Conservation (phyloP, 345 rosid species). For the Gossypium anomalum region DNA sequence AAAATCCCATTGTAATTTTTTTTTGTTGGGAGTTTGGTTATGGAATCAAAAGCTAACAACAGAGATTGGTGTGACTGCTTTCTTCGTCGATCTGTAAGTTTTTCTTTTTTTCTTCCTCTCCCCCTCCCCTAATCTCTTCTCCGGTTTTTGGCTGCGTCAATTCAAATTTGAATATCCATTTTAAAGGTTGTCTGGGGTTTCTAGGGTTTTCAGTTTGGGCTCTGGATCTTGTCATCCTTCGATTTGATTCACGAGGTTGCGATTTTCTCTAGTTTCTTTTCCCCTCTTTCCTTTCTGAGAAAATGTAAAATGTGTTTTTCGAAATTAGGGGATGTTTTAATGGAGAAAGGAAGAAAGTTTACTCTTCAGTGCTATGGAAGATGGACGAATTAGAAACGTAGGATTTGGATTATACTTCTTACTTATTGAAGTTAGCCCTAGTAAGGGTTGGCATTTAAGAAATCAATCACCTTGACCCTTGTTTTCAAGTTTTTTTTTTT, state of each 20-base stretch:
- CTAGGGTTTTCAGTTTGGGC: slow-evolving; percentile 10
- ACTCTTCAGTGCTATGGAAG: not conserved
- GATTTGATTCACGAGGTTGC: slow-evolving; percentile 1
- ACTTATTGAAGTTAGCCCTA: not conserved
- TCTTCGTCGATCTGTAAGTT: slow-evolving; percentile 14
- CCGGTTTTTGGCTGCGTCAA: not conserved
- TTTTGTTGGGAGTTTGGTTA: slow-evolving; percentile 6
- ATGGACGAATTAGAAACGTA: not conserved
- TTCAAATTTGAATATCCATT: not conserved
- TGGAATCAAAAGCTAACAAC: slow-evolving; percentile 8
- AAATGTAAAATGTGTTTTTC: slow-evolving; percentile 10
- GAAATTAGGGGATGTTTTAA: not conserved
- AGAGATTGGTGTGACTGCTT: not conserved
- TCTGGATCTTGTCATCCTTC: slow-evolving; percentile 1
- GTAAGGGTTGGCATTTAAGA: not conserved
- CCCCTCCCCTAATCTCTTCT: not conserved
- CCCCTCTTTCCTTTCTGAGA: slow-evolving; percentile 13
- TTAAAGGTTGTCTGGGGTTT: slow-evolving; percentile 8
- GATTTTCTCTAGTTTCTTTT: slow-evolving; percentile 7
- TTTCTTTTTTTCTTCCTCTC: no score
- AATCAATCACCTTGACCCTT: not conserved
- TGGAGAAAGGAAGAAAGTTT: not conserved
- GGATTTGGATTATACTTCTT: not conserved
- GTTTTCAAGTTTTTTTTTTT: not conserved
- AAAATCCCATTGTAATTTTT: not conserved